Evolutionary conservation across 2,329 filamentous ascomycete species (phyloP).

Genomic region (Aspergillus sp.): DNA sequence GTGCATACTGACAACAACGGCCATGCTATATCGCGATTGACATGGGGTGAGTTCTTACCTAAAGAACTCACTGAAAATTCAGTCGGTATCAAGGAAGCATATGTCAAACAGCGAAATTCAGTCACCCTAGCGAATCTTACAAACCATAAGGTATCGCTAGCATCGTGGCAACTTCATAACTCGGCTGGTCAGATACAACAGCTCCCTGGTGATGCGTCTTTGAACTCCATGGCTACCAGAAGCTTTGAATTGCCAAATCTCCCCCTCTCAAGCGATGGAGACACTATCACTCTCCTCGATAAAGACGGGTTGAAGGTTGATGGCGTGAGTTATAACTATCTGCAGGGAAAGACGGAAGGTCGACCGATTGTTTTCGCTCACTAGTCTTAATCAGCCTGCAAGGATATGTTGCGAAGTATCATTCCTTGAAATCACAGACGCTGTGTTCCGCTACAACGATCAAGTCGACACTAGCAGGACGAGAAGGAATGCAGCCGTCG

Average conservation of each 20-base stretch:
- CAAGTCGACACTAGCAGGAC: too few species aligned
- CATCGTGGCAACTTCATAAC: slow-evolving; percentile 13
- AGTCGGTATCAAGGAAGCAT: slow-evolving; percentile 10
- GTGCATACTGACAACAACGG: slow-evolving; percentile 16
- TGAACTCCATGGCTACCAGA: slow-evolving; percentile 6
- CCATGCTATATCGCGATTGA: slow-evolving; percentile 8
- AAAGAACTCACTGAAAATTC: slow-evolving; percentile 7
- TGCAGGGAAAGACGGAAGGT: neutral
- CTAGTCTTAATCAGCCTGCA: too few species aligned
- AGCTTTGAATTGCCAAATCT: slow-evolving; percentile 7
- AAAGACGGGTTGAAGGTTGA: slow-evolving; percentile 14
- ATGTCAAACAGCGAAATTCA: slow-evolving; percentile 4
- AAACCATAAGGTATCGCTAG: slow-evolving; percentile 6
- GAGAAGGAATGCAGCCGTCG: too few species aligned
- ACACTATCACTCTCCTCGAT: slow-evolving; percentile 16
- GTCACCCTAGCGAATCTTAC: slow-evolving; percentile 13
- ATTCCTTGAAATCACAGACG: too few species aligned
- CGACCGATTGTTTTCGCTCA: slow-evolving; percentile 9
- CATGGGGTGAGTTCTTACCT: slow-evolving; percentile 10
- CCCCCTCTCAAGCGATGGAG: slow-evolving; percentile 8
- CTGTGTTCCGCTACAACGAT: too few species aligned
- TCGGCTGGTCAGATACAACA: slow-evolving; percentile 9
- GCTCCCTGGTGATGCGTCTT: slow-evolving; percentile 7
- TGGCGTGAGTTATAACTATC: slow-evolving; percentile 13
- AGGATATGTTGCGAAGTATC: too few species aligned